Percentiles rank a stretch among this genome's conserved stretches.
These are phyloP conservation scores for Penicillium sp. DNA, from an alignment of 2,329 filamentous ascomycete genomes.

Conservation along the genomic window DNA sequence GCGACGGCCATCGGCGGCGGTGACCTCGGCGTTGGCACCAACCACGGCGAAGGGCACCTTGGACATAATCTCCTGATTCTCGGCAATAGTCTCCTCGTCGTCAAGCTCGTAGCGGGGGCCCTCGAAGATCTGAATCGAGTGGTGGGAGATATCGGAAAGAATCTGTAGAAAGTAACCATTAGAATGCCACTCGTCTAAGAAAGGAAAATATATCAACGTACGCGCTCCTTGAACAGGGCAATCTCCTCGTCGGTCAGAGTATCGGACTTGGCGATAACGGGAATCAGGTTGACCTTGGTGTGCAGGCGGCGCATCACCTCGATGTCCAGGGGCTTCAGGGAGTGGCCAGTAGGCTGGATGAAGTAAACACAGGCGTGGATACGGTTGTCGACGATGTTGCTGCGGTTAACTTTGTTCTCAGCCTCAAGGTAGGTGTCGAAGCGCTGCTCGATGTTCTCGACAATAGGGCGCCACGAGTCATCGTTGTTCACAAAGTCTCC, in stretches of 20 bases:
- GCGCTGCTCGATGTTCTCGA: constrained; percentile 99
- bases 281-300: constrained; percentile 99
- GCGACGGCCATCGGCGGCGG: constrained; percentile 86
- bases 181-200: constrained; percentile 23
- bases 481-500: constrained; percentile 99
- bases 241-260: constrained; percentile 98
- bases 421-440: constrained; percentile 98
- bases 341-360: constrained; percentile 98
- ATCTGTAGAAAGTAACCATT: constrained; percentile 59
- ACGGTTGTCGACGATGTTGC: constrained; percentile 99
- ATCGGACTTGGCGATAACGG: constrained; percentile 97
- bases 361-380: constrained; percentile 99
- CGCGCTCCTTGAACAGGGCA: constrained; percentile 87
- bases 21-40: constrained; percentile 92
- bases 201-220: constrained; percentile 50
- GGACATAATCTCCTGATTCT: constrained; percentile 99
- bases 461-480: constrained; percentile 97
- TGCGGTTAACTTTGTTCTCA: constrained; percentile 99
- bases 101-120: constrained; percentile 97
- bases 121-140: constrained; percentile 98
- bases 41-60: constrained; percentile 99
- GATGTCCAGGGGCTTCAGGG: constrained; percentile 95
- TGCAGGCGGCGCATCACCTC: constrained; percentile 99
- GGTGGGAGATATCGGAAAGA: constrained; percentile 91
- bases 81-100: constrained; percentile 98